Percentiles rank a stretch among this genome's conserved stretches.
Evolutionary conservation across 2,329 filamentous ascomycete species (phyloP).

Genomic region (Coniochaeta prunicola): DNA sequence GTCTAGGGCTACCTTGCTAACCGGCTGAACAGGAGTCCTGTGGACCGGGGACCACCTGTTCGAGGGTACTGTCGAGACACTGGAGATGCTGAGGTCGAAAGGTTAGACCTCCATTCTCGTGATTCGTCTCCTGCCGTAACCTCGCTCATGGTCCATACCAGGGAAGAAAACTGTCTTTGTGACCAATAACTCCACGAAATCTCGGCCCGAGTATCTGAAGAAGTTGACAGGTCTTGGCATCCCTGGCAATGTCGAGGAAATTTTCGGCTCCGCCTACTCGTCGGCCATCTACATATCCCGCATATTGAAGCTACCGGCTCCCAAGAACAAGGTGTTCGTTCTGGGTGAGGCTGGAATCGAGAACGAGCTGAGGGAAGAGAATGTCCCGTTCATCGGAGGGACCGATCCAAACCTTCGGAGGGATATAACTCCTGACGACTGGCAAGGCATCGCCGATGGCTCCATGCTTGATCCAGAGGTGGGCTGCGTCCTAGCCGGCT

Average conservation of each 20-base stretch:
- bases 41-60: constrained; percentile 95
- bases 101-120: constrained; percentile 40
- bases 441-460: constrained; percentile 66
- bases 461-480: constrained; percentile 79
- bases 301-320: constrained; percentile 71
- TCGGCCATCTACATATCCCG: constrained; percentile 92
- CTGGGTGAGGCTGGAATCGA: constrained; percentile 90
- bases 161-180: constrained; percentile 93
- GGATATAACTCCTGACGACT: constrained; percentile 76
- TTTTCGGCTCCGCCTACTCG: constrained; percentile 94
- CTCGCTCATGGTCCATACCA: constrained; percentile 24
- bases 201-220: constrained; percentile 83
- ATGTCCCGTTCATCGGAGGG: constrained; percentile 74
- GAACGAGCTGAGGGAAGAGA: constrained; percentile 74
- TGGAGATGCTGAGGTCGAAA: constrained; percentile 74
- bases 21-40: constrained; percentile 63
- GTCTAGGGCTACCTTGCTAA: neutral
- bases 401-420: constrained; percentile 73
- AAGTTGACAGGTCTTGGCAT: constrained; percentile 82
- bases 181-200: constrained; percentile 98
- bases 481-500: constrained; percentile 77
- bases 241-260: constrained; percentile 73
- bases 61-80: constrained; percentile 74
- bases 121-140: neutral
- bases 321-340: constrained; percentile 90